Evolutionary conservation across 768 basidiomycete species (phyloP).

Genomic region (Pleurotus platypus): DNA sequence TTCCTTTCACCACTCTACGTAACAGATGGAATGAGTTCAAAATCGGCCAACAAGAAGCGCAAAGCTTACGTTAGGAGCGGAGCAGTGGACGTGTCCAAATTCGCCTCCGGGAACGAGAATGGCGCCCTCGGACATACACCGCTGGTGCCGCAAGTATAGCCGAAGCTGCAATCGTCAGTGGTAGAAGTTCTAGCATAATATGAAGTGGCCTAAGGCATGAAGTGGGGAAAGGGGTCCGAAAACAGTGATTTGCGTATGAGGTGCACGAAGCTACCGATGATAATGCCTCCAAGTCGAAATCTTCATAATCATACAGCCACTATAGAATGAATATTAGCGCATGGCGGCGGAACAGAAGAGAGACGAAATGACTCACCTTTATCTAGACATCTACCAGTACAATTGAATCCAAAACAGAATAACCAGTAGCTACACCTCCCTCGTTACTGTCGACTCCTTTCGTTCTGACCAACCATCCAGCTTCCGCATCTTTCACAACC

Average conservation of each 20-base stretch:
- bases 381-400: slow-evolving; percentile 46
- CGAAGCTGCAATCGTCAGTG: neutral
- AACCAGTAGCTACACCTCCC: slow-evolving; percentile 85
- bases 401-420: slow-evolving; percentile 71
- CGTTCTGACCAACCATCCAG: slow-evolving; percentile 84
- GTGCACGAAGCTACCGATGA: neutral
- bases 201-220: neutral
- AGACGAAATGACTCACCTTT: neutral
- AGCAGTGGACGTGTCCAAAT: slow-evolving; percentile 43
- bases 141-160: slow-evolving; percentile 17
- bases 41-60: neutral
- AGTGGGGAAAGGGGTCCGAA: neutral
- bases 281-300: neutral
- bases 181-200: neutral
- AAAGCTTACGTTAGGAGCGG: slow-evolving; percentile 52
- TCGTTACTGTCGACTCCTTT: slow-evolving; percentile 91
- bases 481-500: slow-evolving; percentile 50
- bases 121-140: slow-evolving; percentile 54
- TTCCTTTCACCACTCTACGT: slow-evolving; percentile 53
- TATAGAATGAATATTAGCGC: neutral
- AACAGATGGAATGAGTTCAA: neutral
- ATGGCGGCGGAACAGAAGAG: neutral
- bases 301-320: neutral
- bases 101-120: slow-evolving; percentile 34
- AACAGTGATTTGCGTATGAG: neutral